These are phyloP conservation scores for Stagonosporopsis rhizophila DNA, from an alignment of 2,329 filamentous ascomycete genomes.

Conservation along the genomic window DNA sequence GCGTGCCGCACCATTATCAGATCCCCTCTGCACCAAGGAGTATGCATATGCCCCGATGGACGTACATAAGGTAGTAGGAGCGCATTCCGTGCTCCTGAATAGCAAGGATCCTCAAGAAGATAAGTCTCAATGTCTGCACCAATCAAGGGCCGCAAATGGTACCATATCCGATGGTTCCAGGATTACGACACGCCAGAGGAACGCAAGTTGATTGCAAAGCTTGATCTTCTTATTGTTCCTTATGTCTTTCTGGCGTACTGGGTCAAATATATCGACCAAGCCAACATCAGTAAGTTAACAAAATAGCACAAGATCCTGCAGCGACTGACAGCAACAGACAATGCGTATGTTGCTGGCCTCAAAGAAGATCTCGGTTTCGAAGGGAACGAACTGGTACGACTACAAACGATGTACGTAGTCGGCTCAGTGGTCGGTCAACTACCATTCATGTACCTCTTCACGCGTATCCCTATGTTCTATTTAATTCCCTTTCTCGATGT, in stretches of 20 bases:
- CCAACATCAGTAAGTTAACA: slow-evolving; percentile 57
- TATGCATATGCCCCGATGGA: not conserved
- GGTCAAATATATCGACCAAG: slow-evolving; percentile 59
- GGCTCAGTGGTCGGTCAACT: slow-evolving; percentile 61
- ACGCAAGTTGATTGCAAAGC: slow-evolving; percentile 60
- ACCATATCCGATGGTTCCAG: slow-evolving; percentile 39
- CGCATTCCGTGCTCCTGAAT: not conserved
- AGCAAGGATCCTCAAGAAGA: not conserved
- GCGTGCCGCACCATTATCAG: not conserved
- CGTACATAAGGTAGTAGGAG: slow-evolving; percentile 7
- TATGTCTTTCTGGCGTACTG: slow-evolving; percentile 58
- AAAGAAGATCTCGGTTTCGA: slow-evolving; percentile 61
- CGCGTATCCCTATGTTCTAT: slow-evolving; percentile 55
- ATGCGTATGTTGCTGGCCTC: slow-evolving; percentile 63
- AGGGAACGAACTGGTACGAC: slow-evolving; percentile 62
- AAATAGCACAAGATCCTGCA: not conserved
- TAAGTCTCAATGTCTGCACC: slow-evolving; percentile 11
- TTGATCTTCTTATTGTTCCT: slow-evolving; percentile 63
- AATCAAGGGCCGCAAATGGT: slow-evolving; percentile 31
- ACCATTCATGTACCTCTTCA: slow-evolving; percentile 61
- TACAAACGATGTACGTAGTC: slow-evolving; percentile 62
- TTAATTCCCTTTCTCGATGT: slow-evolving; percentile 61
- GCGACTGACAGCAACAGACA: slow-evolving; percentile 49
- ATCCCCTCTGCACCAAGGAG: not conserved
- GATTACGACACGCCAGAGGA: slow-evolving; percentile 59